These are phyloP conservation scores for Schwanniomyces sp. DNA, from an alignment of 805 yeast genomes.

Conservation along the genomic window DNA sequence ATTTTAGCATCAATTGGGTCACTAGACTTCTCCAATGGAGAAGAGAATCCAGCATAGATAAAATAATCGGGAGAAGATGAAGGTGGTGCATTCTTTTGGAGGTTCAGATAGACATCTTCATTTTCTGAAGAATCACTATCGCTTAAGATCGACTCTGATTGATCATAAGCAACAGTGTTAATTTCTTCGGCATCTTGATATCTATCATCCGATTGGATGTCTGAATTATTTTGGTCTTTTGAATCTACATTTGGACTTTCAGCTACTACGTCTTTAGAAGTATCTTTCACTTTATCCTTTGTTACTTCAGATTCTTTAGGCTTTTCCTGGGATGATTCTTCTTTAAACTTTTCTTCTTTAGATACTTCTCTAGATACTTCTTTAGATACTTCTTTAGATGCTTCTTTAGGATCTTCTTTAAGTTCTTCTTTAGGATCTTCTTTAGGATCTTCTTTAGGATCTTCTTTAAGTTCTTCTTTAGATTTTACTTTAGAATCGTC, in stretches of 20 bases:
- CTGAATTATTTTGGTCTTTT: neutral
- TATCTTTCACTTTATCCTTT: neutral
- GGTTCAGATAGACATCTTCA: neutral
- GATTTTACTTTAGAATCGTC: too few species aligned
- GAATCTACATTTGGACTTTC: neutral
- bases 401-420: too few species aligned
- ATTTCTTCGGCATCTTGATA: neutral
- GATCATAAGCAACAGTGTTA: neutral
- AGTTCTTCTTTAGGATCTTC: too few species aligned
- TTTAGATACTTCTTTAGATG: too few species aligned
- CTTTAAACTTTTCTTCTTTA: neutral
- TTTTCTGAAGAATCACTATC: neutral
- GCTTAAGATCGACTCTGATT: neutral
- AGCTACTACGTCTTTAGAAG: neutral
- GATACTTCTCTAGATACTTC: too few species aligned
- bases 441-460: too few species aligned
- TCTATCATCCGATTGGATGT: neutral
- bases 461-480: too few species aligned
- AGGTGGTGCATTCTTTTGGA: neutral
- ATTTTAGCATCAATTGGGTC: slow-evolving; percentile 15
- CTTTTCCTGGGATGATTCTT: neutral
- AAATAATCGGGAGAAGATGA: slow-evolving; percentile 2
- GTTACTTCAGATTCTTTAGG: neutral
- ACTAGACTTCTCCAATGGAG: slow-evolving; percentile 1
- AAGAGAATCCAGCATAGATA: slow-evolving; percentile 16